Base-by-base conservation (phyloP, 768 basidiomycete species). In the Psilocybe tampanensis region DNA sequence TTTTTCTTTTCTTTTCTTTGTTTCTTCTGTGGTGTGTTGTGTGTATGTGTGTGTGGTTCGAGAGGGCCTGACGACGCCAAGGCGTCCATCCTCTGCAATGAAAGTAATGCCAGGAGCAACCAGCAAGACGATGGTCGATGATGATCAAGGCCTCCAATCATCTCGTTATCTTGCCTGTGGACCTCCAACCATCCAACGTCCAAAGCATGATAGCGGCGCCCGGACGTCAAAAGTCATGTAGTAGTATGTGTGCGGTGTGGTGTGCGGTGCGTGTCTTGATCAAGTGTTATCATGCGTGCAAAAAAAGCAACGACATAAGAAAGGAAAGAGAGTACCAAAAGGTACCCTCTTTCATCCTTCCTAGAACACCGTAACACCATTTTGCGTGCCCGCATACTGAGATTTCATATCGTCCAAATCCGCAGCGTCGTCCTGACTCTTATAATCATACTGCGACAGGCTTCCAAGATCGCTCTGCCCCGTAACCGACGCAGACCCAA, bases 401-500 rank as follows among this genome's bases (percentile, higher is more conserved):
- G 86, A 89, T 76, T 93, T 91, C 81, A 94, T 85, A 69, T 95
- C 92, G 68, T 94, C 92, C 67, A 86, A 69, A 67, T 94, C 92
- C 26, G 77, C 80, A 43, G 81, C 80, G 56, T 90, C 92, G 67
- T 94, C 93, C 70, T 94, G 93, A 66, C 91, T 92, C 84, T 94
- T 94, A 74, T 94, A 94, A 61, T 84, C 83, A 66, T 93, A 84
- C 66, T 83, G 85, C 39, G 89, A 89, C 60, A 92, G 68, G 68
- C 90, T 91, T 43, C 90, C 92, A 66, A 90, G 73, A 64, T 94
- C 92, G 54, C 87, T 89, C 29, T 84, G 77, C 11, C 90, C 91
- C 8, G 90, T 77, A 32, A 89, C 85, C 26, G 86, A 89, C 17
- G 88, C 83, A 47, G 75, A 76, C 1, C 80, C 80, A 67, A 92